Base-by-base conservation (phyloP, 148 eudicot species). In the Rhododendron simsii region DNA sequence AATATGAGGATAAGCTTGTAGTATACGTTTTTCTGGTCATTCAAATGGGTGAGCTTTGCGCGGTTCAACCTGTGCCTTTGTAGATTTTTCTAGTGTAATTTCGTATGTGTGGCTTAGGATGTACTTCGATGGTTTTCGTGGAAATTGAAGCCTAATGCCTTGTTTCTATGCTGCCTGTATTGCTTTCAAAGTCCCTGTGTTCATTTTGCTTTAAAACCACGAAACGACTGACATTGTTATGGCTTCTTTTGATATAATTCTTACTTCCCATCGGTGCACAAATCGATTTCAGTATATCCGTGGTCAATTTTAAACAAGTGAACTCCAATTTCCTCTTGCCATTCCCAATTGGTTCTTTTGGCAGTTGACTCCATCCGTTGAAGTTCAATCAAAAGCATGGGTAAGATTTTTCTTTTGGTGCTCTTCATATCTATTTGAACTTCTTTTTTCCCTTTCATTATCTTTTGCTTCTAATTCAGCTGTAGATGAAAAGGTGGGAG, bases 311-410 rank as follows among this genome's bases (percentile, higher is more conserved):
- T 47, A 44, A 23, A 57, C 48, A 9, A 45, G 50, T 48, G 55
- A 23, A 45, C 61, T 28, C 7, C 57, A 41, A 26, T 5, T 59
- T 37, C 35, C 21, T 0, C 61, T 84, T 53, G 39, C n/a, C 53
- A 41, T 84, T 59, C 1, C 14, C 23, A 30, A 80, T 51, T 9
- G 20, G 47, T 78, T 65, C 35, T 28, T 67, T 81, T 83, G 71
- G 84, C 86, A 87, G 83, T 78, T 78, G 69, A 78, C 80, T 45
- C 65, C 67, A 14, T 15, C 47, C 2, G 53, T 71, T 51, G 86
- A 50, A 55, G 75, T 50, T 83, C 16, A 15, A 4, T 16, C 0
- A 71, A 28, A 78, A 87, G 50, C 63, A 84, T 87, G 84, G 87
- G 89, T 87, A 84, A 69, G 84, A 13, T 12, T 55, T 87, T 57